These are phyloP conservation scores for Pichia occidentalis DNA, from an alignment of 805 yeast species.

Conservation along the genomic window DNA sequence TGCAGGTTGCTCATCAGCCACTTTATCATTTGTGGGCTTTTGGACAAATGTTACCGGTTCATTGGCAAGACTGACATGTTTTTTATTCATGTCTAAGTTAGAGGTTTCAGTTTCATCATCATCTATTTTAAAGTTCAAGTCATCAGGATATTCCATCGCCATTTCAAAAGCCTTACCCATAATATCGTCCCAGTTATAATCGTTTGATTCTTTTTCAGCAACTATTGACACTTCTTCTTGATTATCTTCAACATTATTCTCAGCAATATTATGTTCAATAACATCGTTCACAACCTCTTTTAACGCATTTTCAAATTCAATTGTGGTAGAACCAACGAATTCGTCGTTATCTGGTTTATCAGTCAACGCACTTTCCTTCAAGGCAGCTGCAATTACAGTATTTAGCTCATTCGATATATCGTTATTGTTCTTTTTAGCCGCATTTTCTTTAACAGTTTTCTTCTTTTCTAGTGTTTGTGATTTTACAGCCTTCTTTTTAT, in stretches of 20 bases:
- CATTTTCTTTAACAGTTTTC: conserved; percentile 2
- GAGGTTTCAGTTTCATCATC: background rate
- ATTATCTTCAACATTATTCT: conserved; percentile 8
- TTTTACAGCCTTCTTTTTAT: background rate
- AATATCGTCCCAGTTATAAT: conserved; percentile 49
- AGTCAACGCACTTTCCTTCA: conserved; percentile 12
- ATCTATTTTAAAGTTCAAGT: conserved; percentile 26
- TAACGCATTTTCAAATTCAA: conserved; percentile 45
- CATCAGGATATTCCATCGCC: conserved; percentile 61
- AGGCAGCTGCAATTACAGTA: conserved; percentile 24
- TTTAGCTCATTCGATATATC: conserved; percentile 16
- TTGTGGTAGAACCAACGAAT: conserved; percentile 16
- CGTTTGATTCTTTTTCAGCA: conserved; percentile 21
- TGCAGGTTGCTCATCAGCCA: background rate
- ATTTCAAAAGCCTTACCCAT: conserved; percentile 70
- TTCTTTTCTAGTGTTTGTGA: background rate
- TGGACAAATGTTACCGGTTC: conserved; percentile 9
- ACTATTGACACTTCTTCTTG: conserved; percentile 1
- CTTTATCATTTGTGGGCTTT: conserved; percentile 9
- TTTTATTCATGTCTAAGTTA: no score
- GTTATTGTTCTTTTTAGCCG: background rate
- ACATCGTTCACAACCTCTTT: conserved; percentile 53
- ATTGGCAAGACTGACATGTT: background rate
- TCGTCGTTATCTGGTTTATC: background rate
- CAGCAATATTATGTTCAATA: conserved; percentile 31